A percentile compares a stretch with the other conserved stretches of the same genome.
These are phyloP conservation scores for Sistotremastrum suecicum DNA, from an alignment of 768 basidiomycete species.

Conservation along the genomic window DNA sequence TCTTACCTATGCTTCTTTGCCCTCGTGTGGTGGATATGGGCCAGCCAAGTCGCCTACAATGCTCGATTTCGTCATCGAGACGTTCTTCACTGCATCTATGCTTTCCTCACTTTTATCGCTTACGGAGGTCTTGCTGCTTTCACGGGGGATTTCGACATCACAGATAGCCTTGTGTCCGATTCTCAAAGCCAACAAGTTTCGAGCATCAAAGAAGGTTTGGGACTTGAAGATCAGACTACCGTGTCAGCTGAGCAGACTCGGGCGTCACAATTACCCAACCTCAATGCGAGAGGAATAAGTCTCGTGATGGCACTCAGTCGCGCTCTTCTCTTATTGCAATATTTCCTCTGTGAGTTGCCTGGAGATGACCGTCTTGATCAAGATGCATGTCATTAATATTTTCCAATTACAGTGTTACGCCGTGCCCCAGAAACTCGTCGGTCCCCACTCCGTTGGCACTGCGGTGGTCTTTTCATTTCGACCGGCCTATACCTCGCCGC, in stretches of 20 bases:
- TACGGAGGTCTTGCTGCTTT: neutral
- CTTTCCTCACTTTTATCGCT: neutral
- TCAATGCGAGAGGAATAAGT: neutral
- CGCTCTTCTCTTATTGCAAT: neutral
- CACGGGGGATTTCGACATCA: neutral
- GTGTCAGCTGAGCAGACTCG: neutral
- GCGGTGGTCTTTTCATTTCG: neutral
- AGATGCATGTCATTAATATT: neutral
- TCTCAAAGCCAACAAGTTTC: neutral
- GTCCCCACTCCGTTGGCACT: neutral
- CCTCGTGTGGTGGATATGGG: conserved; percentile 4
- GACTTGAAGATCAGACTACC: neutral
- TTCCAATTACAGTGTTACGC: neutral
- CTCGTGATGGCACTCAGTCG: neutral
- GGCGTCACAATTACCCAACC: neutral
- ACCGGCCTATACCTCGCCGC: neutral
- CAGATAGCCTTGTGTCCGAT: neutral
- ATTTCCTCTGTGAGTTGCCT: conserved; percentile 1
- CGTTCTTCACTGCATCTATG: conserved; percentile 2
- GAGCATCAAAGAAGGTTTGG: neutral
- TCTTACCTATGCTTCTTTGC: conserved; percentile 1
- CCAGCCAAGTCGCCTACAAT: conserved; percentile 1
- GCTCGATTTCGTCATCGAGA: conserved; percentile 1
- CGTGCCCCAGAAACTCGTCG: neutral
- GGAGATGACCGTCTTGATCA: too few species aligned